Evolutionary conservation across 1,139 yeast genomes (phyloP), one percentile per base, ranked within the genome.

Genomic region (Yamadazyma dushanensis): DNA sequence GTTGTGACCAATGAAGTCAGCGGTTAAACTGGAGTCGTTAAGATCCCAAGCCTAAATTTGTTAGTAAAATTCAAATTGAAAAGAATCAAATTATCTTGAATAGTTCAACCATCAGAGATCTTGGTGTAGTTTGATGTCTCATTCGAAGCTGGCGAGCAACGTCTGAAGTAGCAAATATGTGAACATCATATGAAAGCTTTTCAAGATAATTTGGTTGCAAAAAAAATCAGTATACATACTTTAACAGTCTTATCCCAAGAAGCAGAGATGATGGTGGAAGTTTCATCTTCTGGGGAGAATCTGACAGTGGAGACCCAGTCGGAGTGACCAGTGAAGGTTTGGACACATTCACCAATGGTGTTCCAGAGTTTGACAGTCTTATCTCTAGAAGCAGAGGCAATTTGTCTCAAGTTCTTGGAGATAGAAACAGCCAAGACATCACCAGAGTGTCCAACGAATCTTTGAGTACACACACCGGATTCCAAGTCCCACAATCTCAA

Each of bases 241-340:
- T 92, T 92, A 64, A 94, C 96, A 60, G 92, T 77, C 80, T 92
- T 92, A 75, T 92, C 99, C 95, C 96, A 89, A 66, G 97, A 95
- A 64, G 97, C 97, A 60, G 98, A 90, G 76, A 92, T 85, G 64
- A 90, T 86, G 59, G 88, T 78, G 56, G 86, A 72, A 46, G 79
- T 63, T 58, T 73, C 38, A 53, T 73, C 78, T 66, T 84, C 81
- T 61, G 96, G 95, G 57, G 88, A 82, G 80, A 89, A 86, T 82
- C 96, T 87, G 62, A 90, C 98, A 60, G 95, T 81, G 51, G 97
- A 87, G 62, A 90, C 97, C 99, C 99, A 92, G 88, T 92, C 99
- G 67, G 80, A 66, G 95, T 92, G 98, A 60, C 95, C 94, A 59
- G 78, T 70, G 74, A 90, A 83, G 63, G 97, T 88, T 76, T 85